Base-by-base conservation (phyloP, 2,329 filamentous ascomycete genomes). In the Polytolypa hystricis region DNA sequence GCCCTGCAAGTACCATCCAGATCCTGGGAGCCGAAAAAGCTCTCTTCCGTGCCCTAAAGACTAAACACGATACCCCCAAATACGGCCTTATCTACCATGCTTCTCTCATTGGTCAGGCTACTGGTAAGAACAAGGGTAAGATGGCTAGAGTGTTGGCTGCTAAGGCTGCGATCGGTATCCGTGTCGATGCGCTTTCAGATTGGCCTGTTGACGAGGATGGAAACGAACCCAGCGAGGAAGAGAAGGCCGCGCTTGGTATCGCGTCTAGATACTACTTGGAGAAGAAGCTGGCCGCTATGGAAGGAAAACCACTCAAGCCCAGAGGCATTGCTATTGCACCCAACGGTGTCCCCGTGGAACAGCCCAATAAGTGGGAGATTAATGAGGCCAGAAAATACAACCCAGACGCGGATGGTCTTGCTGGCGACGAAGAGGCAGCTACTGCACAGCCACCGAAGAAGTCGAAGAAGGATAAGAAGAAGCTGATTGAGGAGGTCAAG, bases 11-110 rank as follows among this genome's bases (percentile, higher is more conserved):
- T 54, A 98, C 91, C 45, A 85, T 98, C 48, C 91, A 98, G 71
- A 95, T 98, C 55, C 78, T 96, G 39, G 91, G 91, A 70, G 91
- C 91, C 42, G 91, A 98, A 70, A 98, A 98, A 74, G 91, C 91
- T 5, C 77, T 98, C 30, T 98, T 98, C 80, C 80, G 91, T 55
- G 91, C 91, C 14, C 73, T 98, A 46, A 98, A 98, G 77, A 98
- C 91, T 33, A 96, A 98, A 74, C 89, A 96, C 64, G 86, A 95
- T 57, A 98, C 91, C 26, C 91, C 91, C 57, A 98, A 96, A 66
- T 98, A 96, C 55, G 91, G 91, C 73, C 73, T 93, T 47, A 84
- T 93, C 59, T 93, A 91, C 67, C 83, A 93, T 64, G 82, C 84
- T 33, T 91, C 84, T 18, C 75, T 98, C 30, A 93, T 98, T 47